Evolutionary conservation across 371 early-diverging fungal genomes (phyloP), one percentile per base, ranked within the genome.

Genomic region (Amoeboradix gromovi): DNA sequence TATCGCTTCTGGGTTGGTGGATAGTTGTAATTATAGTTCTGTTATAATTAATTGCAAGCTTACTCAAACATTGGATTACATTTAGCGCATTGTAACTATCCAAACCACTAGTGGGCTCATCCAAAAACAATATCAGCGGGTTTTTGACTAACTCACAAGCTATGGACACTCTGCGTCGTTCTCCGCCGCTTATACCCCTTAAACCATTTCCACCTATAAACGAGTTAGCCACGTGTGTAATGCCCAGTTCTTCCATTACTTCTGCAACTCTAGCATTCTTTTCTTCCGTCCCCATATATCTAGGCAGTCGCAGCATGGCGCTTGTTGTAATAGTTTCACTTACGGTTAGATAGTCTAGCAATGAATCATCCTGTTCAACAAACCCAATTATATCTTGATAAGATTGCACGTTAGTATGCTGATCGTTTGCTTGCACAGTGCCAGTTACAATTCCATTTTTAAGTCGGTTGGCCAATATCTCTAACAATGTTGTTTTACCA

Each of bases 1-100:
- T 91, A 70, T 94, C 88, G 17, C 87, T 85, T 17, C 94, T 82
- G 1, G 98, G 98, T 73, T 94, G 97, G 74, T 97, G 95, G 31
- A 94, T 91, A 12, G 91, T 91, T 73, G 89, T 87, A 1, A 94
- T 79, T 29, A 97, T 84, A 0, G 94, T 94, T 29, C 91, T 85
- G 66, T 88, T 86, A 71, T 85, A 84, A 29, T 81, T 78, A 29
- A 84, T 79, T 0, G 95, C 92, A 29, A 96, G 74, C 0, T 83
- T 80, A 2, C 85, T 87, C 28, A 97, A 78, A 28, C 86, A 84
- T 66, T 87, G 82, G 31, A 96, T 83, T 1, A 98, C 90, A 68
- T 89, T 88, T 69, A 85, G 83, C 0, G 97, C 94, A 71, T 89
- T 94, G 76, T 87, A 91, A 17, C 78, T 79, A 75, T 97, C 98